Evolutionary conservation across 768 basidiomycete species (phyloP), one percentile per base, ranked within the genome.

Genomic region (Leccinum truebloodii): DNA sequence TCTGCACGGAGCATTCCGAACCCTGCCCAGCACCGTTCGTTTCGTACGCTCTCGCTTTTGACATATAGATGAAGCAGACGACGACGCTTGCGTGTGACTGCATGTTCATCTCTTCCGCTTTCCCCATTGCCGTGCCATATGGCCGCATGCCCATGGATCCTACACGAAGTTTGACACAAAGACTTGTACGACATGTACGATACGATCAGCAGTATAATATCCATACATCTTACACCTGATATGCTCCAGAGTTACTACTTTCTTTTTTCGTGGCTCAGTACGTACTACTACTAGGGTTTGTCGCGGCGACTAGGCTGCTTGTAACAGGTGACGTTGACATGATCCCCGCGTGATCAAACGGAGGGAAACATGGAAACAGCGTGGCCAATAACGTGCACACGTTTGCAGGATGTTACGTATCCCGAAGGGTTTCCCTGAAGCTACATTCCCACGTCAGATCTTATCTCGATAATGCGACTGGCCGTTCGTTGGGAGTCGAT

Each of bases 151-250:
- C 56, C 58, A 58, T 63, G 64, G 60, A 62, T 60, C 24, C 6
- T 55, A 52, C 57, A 57, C 53, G 37, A 59, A 48, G 63, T 52
- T 65, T 58, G 54, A 54, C 51, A 49, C 44, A 66, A 58, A 65
- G 58, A 60, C 28, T 44, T 70, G 69, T 72, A 72, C 60, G 55
- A 53, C 59, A 58, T 72, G 69, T 70, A 70, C 59, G 67, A 71
- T 71, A 69, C 62, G 62, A 60, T 13, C 28, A 62, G 58, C 55
- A 60, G 62, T 65, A 69, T 69, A 70, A 70, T 67, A 52, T 65
- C 54, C 48, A 52, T 66, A 66, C 62, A 66, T 54, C 56, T 28
- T 51, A 60, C 54, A 30, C 22, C 39, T 51, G 22, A 20, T 63
- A 58, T 49, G 46, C 37, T 65, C 26, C 24, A 13, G 54, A 44